Conservation (phyloP, 192 early-diverging fungal species). For the Backusella mclennaniae region DNA sequence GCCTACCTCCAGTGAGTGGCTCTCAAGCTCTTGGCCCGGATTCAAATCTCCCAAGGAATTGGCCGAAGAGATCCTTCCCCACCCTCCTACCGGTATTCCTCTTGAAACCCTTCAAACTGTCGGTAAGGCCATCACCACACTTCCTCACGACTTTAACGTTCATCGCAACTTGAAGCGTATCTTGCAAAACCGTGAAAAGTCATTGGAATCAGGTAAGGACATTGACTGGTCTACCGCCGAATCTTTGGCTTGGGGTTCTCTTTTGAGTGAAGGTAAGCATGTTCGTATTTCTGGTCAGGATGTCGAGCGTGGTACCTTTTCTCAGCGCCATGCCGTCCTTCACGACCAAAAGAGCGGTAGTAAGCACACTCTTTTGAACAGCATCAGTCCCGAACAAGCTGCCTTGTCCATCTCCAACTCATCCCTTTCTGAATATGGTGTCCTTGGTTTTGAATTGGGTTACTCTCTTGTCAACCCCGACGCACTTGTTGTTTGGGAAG, state of each 20-base stretch:
- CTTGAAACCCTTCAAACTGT: constrained; percentile 76
- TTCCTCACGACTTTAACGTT: constrained; percentile 80
- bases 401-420: constrained; percentile 94
- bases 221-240: constrained; percentile 98
- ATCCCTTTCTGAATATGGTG: constrained; percentile 93
- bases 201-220: constrained; percentile 69
- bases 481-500: constrained; percentile 95
- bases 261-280: constrained; percentile 90
- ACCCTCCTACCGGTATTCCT: constrained; percentile 71
- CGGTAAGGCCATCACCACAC: constrained; percentile 77
- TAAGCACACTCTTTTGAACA: constrained; percentile 82
- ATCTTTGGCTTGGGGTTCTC: constrained; percentile 87
- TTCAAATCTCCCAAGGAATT: constrained; percentile 78
- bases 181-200: constrained; percentile 80
- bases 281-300: constrained; percentile 95
- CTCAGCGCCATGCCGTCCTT: constrained; percentile 95
- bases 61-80: constrained; percentile 66
- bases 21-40: constrained; percentile 91
- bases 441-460: constrained; percentile 95
- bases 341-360: constrained; percentile 91
- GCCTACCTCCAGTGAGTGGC: constrained; percentile 89
- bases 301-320: constrained; percentile 98
- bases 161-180: constrained; percentile 88
- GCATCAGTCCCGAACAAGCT: constrained; percentile 85
- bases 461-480: constrained; percentile 95